phyloP scores from a whole-genome alignment of 306 rosid genomes.

The Castanospermum australe region DNA sequence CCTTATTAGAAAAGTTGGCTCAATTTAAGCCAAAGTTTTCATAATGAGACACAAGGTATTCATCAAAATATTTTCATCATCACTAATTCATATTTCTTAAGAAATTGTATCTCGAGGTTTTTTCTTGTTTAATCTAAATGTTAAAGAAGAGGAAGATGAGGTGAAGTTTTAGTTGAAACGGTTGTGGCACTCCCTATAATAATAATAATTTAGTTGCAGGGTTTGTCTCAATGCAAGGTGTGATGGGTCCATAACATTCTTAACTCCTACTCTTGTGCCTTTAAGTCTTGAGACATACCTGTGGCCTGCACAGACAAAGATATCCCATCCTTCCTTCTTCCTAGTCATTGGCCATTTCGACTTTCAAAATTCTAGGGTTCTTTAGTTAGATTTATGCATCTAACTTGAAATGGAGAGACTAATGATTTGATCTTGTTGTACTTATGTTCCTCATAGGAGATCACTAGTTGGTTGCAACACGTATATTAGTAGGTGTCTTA shows the following conservation, averaged over 20 bases:
- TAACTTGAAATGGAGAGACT: conserved; percentile 2
- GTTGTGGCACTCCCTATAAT: conserved; percentile 1
- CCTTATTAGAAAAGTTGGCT: not conserved
- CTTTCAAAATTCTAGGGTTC: not conserved
- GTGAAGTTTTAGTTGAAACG: not conserved
- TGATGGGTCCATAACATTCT: conserved; percentile 70
- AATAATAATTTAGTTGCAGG: conserved; percentile 68
- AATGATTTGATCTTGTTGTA: not conserved
- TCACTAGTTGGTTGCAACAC: too few relatives aligned
- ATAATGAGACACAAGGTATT: not conserved
- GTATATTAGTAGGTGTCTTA: not conserved
- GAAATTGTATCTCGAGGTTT: not conserved
- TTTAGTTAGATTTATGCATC: not conserved
- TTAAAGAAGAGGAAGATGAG: not conserved
- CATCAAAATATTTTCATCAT: not conserved
- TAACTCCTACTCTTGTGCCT: conserved; percentile 66
- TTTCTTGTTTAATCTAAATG: not conserved
- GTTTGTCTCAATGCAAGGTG: conserved; percentile 68
- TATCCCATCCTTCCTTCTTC: conserved; percentile 53
- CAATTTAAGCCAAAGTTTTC: not conserved
- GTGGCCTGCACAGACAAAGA: conserved; percentile 79
- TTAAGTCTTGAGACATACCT: conserved; percentile 60
- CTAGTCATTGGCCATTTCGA: not conserved
- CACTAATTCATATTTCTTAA: not conserved
- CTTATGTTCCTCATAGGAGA: not conserved